Evolutionary conservation across 352 stramenopile species (phyloP), one percentile per base, ranked within the genome.

Genomic region (Plasmopara halstedii): DNA sequence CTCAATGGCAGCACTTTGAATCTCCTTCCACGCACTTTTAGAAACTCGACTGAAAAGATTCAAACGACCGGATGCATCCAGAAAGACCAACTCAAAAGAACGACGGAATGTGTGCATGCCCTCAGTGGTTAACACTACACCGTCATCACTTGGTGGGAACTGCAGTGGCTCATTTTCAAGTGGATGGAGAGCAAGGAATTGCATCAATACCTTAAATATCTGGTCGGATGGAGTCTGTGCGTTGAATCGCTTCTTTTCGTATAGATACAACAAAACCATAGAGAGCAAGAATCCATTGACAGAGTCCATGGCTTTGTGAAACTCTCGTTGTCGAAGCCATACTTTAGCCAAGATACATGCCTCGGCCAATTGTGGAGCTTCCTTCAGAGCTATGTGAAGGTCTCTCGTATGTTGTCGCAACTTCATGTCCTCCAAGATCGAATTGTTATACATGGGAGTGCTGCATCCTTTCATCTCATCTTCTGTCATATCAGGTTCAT

Each of bases 371-470:
- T 83, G 64, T 7, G 72, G 62, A 1, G 72, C 87, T 35, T 84
- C 71, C 18, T 73, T 74, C 15, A 79, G 50, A 22, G 64, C 70
- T 1, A 64, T 55, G 49, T 95, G 83, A 10, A 96, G 73, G 36
- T 88, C 75, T 23, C 76, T 58, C 22, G 88, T 87, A 52, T 95
- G 87, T 20, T 81, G 63, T 2, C 70, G 70, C 32, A 93, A 56
- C 62, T 81, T 71, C 80, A 95, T 90, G 51, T 96, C 87, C 50
- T 96, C 87, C n/a, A 96, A 51, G 15, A 96, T 86, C 4, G 75
- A 64, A 46, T 88, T 95, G 61, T 95, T 96, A 78, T 96, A 95
- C 35, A 78, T 65, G 15, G 87, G 87, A 7, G 84, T 95, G 39
- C 67, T 67, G 50, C 75, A 81, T 32, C 67, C 53, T 46, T 67